Evolutionary conservation across 441 rosid species (phyloP), one percentile per base, ranked within the genome.

Genomic region (Theobroma grandiflorum): DNA sequence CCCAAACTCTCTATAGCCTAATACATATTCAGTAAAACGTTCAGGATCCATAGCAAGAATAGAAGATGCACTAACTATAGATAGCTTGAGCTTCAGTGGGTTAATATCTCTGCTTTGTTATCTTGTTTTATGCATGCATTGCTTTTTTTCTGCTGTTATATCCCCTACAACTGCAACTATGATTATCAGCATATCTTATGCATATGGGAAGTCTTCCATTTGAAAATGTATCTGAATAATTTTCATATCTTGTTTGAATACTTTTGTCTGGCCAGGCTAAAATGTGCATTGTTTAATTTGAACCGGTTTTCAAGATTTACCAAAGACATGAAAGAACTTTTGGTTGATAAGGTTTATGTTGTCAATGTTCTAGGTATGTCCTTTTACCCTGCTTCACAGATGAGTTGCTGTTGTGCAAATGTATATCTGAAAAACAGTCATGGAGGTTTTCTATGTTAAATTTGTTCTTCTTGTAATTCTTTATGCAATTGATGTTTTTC

Each of bases 361-460:
- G 89, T 95, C 71, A 97, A 92, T 82, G 89, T 92, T 83, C 87
- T 95, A 81, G 99, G 99, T 96, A 92, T 57, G 72, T 80, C 65
- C 73, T 35, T 50, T 72, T 50, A 20, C 33, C 67, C 72, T 76
- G 58, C 80, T 72, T 78, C 71, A 15, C 37, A 33, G 8, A 3
- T 50, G n/a, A 52, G 38, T 49, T 78, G 43, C 33, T 40, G 47
- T 35, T 40, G 6, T 63, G 61, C 35, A 43, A 75, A 12, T n/a
- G 20, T 9, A 61, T 42, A 53, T 61, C 66, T 42, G 78, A 75
- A 45, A 47, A 18, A 35, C 40, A 15, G 8, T 62, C 33, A 26
- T 18, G 45, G 16, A 4, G 16, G 26, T 38, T 5, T 42, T 52
- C 50, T 52, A 50, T 67, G 49, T 22, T 52, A 45, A 43, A 18